Conservation (phyloP, 805 yeast species). For the Pichia exigua region DNA sequence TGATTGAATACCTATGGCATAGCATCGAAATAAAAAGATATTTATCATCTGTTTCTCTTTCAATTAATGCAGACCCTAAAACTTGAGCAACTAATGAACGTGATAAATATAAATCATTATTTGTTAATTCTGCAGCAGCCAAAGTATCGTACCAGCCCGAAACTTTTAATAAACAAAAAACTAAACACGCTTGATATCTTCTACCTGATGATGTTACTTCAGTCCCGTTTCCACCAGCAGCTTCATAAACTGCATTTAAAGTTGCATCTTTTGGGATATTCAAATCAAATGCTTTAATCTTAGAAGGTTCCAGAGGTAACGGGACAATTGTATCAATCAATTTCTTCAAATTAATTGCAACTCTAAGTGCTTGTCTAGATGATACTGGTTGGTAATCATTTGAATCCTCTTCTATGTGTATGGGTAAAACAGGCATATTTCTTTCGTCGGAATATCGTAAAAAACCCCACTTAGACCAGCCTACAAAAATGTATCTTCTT, state of each 20-base stretch:
- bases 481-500: too few relatives aligned
- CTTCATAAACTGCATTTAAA: slow-evolving; percentile 51
- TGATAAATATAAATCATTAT: slow-evolving; percentile 52
- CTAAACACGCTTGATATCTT: slow-evolving; percentile 58
- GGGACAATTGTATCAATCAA: slow-evolving; percentile 70
- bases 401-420: slow-evolving; percentile 24
- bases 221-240: slow-evolving; percentile 76
- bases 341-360: slow-evolving; percentile 65
- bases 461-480: too few relatives aligned
- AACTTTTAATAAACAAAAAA: slow-evolving; percentile 69
- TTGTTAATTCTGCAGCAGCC: slow-evolving; percentile 52
- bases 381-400: slow-evolving; percentile 39
- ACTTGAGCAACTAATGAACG: slow-evolving; percentile 67
- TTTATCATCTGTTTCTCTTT: slow-evolving; percentile 47
- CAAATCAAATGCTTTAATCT: slow-evolving; percentile 47
- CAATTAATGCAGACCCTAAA: slow-evolving; percentile 64
- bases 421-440: slow-evolving; percentile 14
- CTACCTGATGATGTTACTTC: slow-evolving; percentile 43
- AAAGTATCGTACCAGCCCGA: slow-evolving; percentile 68
- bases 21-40: slow-evolving; percentile 67
- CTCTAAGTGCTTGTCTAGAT: slow-evolving; percentile 58
- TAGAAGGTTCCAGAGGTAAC: slow-evolving; percentile 42
- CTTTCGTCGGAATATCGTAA: neutral
- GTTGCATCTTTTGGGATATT: slow-evolving; percentile 52
- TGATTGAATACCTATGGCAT: slow-evolving; percentile 65